Percentiles rank a stretch among this genome's conserved stretches.
phyloP scores from a whole-genome alignment of 176 grass and related monocot species.

The Lolium multiflorum region DNA sequence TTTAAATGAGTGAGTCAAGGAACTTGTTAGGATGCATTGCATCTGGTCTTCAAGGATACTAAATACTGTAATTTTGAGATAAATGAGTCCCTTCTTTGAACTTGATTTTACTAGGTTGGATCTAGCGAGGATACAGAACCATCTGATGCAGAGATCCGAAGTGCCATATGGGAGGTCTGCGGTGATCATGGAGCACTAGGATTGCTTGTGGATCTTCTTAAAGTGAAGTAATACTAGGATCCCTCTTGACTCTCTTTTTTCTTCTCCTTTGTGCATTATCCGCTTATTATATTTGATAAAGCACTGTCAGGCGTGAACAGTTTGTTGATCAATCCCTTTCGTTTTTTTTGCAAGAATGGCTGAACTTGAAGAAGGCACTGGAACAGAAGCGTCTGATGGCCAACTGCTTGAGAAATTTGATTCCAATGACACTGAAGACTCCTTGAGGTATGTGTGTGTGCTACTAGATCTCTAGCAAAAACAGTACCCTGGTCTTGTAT shows the following conservation, averaged over 20 bases:
- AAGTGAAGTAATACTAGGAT: slow-evolving; percentile 62
- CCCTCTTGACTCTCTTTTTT: slow-evolving; percentile 1
- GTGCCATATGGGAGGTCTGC: slow-evolving; percentile 88
- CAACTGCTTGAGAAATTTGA: slow-evolving; percentile 62
- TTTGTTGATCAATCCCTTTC: slow-evolving; percentile 16
- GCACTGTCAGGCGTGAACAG: background rate
- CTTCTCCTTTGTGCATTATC: background rate
- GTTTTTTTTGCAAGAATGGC: slow-evolving; percentile 63
- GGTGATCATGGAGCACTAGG: slow-evolving; percentile 76
- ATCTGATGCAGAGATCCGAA: slow-evolving; percentile 59
- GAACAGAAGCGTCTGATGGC: slow-evolving; percentile 71
- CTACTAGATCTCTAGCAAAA: background rate
- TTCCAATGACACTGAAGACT: slow-evolving; percentile 26
- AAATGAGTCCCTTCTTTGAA: background rate
- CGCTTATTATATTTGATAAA: background rate
- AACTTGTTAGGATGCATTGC: background rate
- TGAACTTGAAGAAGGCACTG: slow-evolving; percentile 87
- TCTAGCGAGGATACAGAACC: slow-evolving; percentile 58
- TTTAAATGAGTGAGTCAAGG: background rate
- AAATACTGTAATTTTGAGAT: background rate
- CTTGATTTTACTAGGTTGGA: slow-evolving; percentile 53
- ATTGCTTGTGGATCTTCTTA: slow-evolving; percentile 92
- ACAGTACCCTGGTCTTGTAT: background rate
- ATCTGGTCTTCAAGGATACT: background rate
- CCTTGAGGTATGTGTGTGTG: slow-evolving; percentile 43